These are phyloP conservation scores for Saksenaea oblongispora DNA, from an alignment of 371 early-diverging fungal species.

Conservation along the genomic window DNA sequence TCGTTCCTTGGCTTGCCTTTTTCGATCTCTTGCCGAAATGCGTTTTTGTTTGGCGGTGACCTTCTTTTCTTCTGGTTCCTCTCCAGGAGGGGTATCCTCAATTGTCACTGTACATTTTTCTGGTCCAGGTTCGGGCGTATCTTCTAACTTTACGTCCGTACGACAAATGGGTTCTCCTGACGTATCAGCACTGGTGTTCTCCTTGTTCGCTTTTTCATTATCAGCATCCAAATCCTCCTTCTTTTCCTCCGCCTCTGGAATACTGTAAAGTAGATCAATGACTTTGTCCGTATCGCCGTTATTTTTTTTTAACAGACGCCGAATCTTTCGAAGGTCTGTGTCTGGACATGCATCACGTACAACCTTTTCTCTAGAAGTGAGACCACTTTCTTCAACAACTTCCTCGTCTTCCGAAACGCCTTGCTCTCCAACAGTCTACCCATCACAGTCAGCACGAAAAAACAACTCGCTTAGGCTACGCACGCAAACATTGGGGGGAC, in stretches of 20 bases:
- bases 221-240: too few species aligned
- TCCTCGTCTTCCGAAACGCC: slow-evolving; percentile 11
- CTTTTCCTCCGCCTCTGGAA: slow-evolving; percentile 19
- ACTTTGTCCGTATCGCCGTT: slow-evolving; percentile 54
- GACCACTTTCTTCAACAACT: slow-evolving; percentile 23
- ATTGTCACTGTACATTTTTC: too few species aligned
- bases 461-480: slow-evolving; percentile 16
- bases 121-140: too few species aligned
- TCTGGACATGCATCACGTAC: slow-evolving; percentile 52
- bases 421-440: slow-evolving; percentile 6
- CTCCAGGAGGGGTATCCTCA: too few species aligned
- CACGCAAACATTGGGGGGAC: slow-evolving; percentile 60
- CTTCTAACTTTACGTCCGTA: too few species aligned
- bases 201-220: too few species aligned
- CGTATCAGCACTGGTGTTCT: too few species aligned
- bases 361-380: slow-evolving; percentile 48
- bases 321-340: slow-evolving; percentile 44
- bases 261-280: slow-evolving; percentile 54
- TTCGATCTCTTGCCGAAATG: too few species aligned
- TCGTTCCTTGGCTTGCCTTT: too few species aligned
- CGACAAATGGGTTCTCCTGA: too few species aligned
- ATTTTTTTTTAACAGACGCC: slow-evolving; percentile 51
- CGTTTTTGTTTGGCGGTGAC: too few species aligned
- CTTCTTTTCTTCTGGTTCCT: too few species aligned
- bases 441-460: neutral